Percentiles rank a stretch among this genome's conserved stretches.
Conservation (phyloP, 2,329 filamentous ascomycete species). For the Phoma herbarum region DNA sequence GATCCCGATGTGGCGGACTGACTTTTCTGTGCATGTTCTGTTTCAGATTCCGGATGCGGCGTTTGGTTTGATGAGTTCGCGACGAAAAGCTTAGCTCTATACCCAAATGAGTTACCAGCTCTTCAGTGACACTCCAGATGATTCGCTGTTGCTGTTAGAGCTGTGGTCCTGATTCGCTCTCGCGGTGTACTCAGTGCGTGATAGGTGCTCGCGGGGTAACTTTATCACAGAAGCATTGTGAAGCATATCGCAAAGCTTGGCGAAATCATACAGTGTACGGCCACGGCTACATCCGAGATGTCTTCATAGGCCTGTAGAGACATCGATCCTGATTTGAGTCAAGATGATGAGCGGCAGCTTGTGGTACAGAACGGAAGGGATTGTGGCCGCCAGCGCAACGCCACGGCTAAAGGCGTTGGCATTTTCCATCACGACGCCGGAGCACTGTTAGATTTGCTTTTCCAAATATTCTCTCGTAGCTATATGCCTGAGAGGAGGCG, state of each 20-base stretch:
- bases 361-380: background rate
- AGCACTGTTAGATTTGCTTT: background rate
- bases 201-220: slow-evolving; percentile 6
- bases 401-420: background rate
- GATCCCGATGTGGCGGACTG: slow-evolving; percentile 31
- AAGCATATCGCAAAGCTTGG: slow-evolving; percentile 15
- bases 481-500: background rate
- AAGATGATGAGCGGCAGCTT: background rate
- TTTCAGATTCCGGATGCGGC: slow-evolving; percentile 40
- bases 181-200: slow-evolving; percentile 8
- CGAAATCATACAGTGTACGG: slow-evolving; percentile 3
- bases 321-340: background rate
- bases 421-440: background rate
- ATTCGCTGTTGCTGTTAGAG: slow-evolving; percentile 28
- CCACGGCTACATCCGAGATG: background rate
- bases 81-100: slow-evolving; percentile 33
- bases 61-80: slow-evolving; percentile 39
- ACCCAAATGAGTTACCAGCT: slow-evolving; percentile 1
- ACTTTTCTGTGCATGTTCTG: slow-evolving; percentile 34
- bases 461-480: background rate
- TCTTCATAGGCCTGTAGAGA: background rate
- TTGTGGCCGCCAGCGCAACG: background rate
- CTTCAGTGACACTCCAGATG: background rate
- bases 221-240: slow-evolving; percentile 23
- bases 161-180: slow-evolving; percentile 17